A percentile compares a stretch with the other conserved stretches of the same genome.
Conservation (phyloP, 1,284 basidiomycete genomes). For the Irpex lacteus region DNA sequence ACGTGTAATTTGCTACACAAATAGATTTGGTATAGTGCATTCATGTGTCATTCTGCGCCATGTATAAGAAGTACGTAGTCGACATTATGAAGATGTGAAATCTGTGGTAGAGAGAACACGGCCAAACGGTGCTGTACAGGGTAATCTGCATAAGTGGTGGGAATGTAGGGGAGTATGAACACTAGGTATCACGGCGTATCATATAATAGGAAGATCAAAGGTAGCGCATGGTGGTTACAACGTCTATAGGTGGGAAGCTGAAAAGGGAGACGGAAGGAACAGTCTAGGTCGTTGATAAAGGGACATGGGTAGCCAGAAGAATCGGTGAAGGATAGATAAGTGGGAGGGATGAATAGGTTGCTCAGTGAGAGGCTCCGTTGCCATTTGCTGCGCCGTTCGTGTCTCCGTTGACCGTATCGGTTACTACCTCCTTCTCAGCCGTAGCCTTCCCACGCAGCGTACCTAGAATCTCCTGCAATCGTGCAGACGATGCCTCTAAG, state of each 20-base stretch:
- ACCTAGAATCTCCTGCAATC: conserved; percentile 31
- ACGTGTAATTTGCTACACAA: too few relatives aligned
- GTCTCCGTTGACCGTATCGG: conserved; percentile 6
- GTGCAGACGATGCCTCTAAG: conserved; percentile 38
- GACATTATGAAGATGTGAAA: too few relatives aligned
- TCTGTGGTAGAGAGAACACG: not conserved
- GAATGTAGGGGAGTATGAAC: not conserved
- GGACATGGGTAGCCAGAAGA: not conserved
- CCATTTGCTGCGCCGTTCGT: conserved; percentile 18
- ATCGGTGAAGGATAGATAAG: not conserved
- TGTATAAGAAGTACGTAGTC: too few relatives aligned
- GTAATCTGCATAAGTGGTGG: not conserved
- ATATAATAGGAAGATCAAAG: not conserved
- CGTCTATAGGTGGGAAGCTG: not conserved
- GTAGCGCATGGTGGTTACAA: not conserved
- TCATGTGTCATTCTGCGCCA: too few relatives aligned
- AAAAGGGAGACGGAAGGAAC: not conserved
- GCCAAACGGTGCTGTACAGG: not conserved
- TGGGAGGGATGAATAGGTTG: not conserved
- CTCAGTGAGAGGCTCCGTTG: not conserved
- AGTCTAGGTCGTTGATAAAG: not conserved
- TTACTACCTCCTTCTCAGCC: conserved; percentile 21
- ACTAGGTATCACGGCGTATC: not conserved
- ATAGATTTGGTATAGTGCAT: too few relatives aligned
- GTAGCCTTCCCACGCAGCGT: conserved; percentile 24